Base-by-base conservation (phyloP, 1,284 basidiomycete species). In the Kwoniella shivajii region DNA sequence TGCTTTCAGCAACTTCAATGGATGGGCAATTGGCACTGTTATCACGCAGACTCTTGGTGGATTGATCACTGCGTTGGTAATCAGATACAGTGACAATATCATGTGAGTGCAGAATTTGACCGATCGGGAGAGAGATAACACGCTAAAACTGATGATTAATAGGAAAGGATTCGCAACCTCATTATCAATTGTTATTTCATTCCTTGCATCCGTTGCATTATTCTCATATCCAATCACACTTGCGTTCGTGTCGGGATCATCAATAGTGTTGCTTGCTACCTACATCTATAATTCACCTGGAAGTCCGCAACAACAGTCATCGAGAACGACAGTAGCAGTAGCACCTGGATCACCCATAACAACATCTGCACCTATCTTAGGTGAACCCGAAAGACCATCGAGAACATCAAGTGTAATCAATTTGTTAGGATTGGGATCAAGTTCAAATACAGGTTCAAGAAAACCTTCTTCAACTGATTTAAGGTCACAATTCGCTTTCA, bases 21-120 rank as follows among this genome's bases (percentile, higher is more conserved):
- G 82, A 22, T 93, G 92, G 89, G 93, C 93, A 2, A 90, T 91
- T 86, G 88, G 87, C 22, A 95, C 92, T 0, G 92, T 96, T 37
- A 77, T 83, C 30, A 88, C 90, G 20, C 93, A 97, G 78, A 92
- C 93, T 9, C 77, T 93, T 30, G 93, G 93, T 18, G 93, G 94
- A 2, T 81, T 97, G 45, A 82, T 95, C 66, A 96, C 94, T 1
- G 92, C 93, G 11, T 66, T 84, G 54, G 82, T 83, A 44, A 82
- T 83, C 64, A 77, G 80, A 29, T 82, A 82, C 60, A 78, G 76
- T 18, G 79, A 81, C 72, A 80, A 80, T 65, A 80, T 79, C 55
- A 67, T 78, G 72, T 75, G 50, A 61, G 73, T 67, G 46, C 29
- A 9, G 11, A 10, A 22, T 20, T 16, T 45, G 11, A 24, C n/a